These are phyloP conservation scores for Penicillium simplicissimum DNA, from an alignment of 495 filamentous ascomycete genomes.

Conservation along the genomic window DNA sequence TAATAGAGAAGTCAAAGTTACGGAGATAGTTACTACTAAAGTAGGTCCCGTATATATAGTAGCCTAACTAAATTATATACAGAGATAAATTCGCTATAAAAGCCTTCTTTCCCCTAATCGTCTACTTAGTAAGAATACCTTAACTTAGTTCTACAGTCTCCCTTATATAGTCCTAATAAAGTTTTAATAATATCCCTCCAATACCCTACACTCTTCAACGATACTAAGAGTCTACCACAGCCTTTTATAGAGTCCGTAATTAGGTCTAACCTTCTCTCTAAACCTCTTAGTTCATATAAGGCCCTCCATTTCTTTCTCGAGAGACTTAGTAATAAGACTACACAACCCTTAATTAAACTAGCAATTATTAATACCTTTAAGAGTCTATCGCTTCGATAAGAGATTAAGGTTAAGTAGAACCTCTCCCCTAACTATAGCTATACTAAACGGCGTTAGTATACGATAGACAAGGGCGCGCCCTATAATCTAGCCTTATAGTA, in stretches of 20 bases:
- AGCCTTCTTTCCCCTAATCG: too few species aligned
- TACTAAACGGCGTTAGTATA: neutral
- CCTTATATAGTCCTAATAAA: too few species aligned
- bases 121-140: too few species aligned
- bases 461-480: neutral
- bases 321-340: neutral
- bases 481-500: neutral
- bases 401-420: neutral
- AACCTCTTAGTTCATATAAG: neutral
- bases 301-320: neutral
- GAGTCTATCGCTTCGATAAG: neutral
- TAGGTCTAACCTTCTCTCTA: neutral
- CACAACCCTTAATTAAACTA: neutral
- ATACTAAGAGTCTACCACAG: too few species aligned
- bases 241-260: too few species aligned
- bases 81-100: too few species aligned
- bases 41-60: too few species aligned
- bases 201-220: neutral
- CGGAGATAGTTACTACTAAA: too few species aligned
- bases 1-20: too few species aligned
- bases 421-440: neutral
- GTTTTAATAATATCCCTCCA: neutral
- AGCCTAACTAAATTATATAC: too few species aligned
- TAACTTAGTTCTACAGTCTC: too few species aligned
- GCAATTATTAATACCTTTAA: neutral